These are phyloP conservation scores for Arachis monticola DNA, from an alignment of 331 rosid genomes.

Conservation along the genomic window DNA sequence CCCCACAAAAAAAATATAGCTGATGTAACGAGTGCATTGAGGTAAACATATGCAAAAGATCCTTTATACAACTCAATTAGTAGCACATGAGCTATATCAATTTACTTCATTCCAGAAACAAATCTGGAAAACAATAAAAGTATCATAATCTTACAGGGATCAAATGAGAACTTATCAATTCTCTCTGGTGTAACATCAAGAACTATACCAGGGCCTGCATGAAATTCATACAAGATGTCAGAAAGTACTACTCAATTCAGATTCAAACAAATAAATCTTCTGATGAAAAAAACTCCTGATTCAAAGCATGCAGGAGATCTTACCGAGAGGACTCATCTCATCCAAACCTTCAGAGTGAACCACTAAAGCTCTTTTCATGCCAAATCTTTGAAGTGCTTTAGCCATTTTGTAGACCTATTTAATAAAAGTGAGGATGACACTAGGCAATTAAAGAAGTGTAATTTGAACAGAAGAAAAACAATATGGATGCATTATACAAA, in stretches of 20 bases:
- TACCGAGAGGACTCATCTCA: slow-evolving; percentile 98
- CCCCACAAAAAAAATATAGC: slow-evolving; percentile 37
- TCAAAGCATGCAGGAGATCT: slow-evolving; percentile 34
- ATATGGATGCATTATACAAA: slow-evolving; percentile 9
- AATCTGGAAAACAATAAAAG: slow-evolving; percentile 13
- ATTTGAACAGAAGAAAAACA: not conserved
- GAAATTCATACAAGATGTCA: slow-evolving; percentile 28
- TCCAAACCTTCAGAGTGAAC: slow-evolving; percentile 98
- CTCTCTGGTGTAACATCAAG: slow-evolving; percentile 78
- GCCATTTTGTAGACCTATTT: slow-evolving; percentile 91
- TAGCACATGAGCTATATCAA: slow-evolving; percentile 31
- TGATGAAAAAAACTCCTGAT: slow-evolving; percentile 23
- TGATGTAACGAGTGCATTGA: slow-evolving; percentile 30
- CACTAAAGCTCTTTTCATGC: slow-evolving; percentile 93
- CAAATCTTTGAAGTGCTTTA: slow-evolving; percentile 72
- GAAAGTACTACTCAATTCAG: slow-evolving; percentile 17
- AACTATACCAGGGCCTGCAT: slow-evolving; percentile 83
- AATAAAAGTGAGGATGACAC: not conserved
- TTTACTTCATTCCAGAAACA: slow-evolving; percentile 13
- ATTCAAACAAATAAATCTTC: slow-evolving; percentile 8
- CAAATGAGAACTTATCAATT: slow-evolving; percentile 77
- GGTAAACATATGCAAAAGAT: slow-evolving; percentile 23
- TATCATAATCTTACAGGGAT: slow-evolving; percentile 71
- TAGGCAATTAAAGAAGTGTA: not conserved
- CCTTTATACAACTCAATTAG: slow-evolving; percentile 16